Evolutionary conservation across 2,329 filamentous ascomycete species (phyloP).

Genomic region (Talaromyces amestolkiae): DNA sequence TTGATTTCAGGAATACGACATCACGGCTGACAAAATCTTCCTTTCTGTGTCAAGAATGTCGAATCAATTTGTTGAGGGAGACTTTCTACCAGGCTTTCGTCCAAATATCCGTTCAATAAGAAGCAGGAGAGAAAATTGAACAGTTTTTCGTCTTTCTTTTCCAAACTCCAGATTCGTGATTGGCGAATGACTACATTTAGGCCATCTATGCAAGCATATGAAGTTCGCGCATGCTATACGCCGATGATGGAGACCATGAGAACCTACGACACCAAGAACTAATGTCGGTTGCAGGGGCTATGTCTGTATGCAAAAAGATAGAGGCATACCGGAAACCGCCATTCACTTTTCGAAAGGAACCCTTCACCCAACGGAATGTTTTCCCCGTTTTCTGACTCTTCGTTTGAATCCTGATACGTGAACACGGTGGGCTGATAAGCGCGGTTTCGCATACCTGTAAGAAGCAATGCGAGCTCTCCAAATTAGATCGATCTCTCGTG

Average conservation of each 20-base stretch:
- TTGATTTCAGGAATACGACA: too few species aligned
- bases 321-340: not conserved
- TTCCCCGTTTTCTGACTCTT: not conserved
- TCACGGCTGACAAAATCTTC: not conserved
- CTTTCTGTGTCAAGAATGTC: not conserved
- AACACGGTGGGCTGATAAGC: conserved; percentile 4
- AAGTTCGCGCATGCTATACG: conserved; percentile 8
- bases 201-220: conserved; percentile 15
- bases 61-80: not conserved
- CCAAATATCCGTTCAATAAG: not conserved
- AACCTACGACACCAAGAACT: not conserved
- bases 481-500: conserved; percentile 4
- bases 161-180: not conserved
- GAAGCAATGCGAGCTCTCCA: conserved; percentile 10
- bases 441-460: conserved; percentile 14
- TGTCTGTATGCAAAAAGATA: not conserved
- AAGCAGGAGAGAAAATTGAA: not conserved
- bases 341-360: not conserved
- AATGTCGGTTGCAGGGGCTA: not conserved
- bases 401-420: not conserved
- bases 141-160: not conserved
- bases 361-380: not conserved
- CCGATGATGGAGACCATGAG: conserved; percentile 11
- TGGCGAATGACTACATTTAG: not conserved
- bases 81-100: not conserved